phyloP scores from a whole-genome alignment of 371 early-diverging fungal genomes.

The Amoeboaphelidium protococcarum region DNA sequence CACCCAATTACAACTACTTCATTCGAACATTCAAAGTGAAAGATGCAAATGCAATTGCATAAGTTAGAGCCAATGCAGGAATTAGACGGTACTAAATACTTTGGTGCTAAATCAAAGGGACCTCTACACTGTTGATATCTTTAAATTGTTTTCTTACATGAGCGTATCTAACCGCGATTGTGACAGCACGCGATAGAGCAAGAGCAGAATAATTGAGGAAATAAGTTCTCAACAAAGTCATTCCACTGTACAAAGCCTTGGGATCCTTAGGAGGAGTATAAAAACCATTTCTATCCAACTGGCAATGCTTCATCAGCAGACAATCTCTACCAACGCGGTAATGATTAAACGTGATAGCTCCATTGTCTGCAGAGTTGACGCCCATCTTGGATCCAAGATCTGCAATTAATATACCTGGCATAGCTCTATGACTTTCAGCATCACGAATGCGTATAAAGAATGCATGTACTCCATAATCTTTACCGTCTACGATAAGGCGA shows the following conservation, averaged over 20 bases:
- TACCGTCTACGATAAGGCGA: constrained; percentile 42
- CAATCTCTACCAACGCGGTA: constrained; percentile 46
- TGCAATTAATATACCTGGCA: constrained; percentile 55
- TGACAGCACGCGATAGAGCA: constrained; percentile 23
- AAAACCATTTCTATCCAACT: constrained; percentile 33
- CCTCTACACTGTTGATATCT: constrained; percentile 19
- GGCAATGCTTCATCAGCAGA: constrained; percentile 49
- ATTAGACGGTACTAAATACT: constrained; percentile 45
- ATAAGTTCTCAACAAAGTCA: constrained; percentile 38
- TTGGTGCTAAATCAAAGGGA: constrained; percentile 43
- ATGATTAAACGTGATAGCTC: constrained; percentile 44
- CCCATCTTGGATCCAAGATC: constrained; percentile 80
- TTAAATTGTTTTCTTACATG: constrained; percentile 30
- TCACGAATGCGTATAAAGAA: constrained; percentile 70
- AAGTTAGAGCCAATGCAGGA: constrained; percentile 36
- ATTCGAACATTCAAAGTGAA: neutral
- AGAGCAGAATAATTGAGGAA: constrained; percentile 22
- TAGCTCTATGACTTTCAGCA: constrained; percentile 33
- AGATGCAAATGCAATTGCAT: constrained; percentile 38
- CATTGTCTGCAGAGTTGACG: constrained; percentile 39
- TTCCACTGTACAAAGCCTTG: constrained; percentile 45
- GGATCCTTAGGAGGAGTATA: constrained; percentile 33
- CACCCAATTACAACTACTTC: neutral
- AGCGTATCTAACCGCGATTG: constrained; percentile 38
- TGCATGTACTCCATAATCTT: constrained; percentile 50